Evolutionary conservation across 352 stramenopile genomes (phyloP).

Genomic region (Phytophthora macrochlamydospora): DNA sequence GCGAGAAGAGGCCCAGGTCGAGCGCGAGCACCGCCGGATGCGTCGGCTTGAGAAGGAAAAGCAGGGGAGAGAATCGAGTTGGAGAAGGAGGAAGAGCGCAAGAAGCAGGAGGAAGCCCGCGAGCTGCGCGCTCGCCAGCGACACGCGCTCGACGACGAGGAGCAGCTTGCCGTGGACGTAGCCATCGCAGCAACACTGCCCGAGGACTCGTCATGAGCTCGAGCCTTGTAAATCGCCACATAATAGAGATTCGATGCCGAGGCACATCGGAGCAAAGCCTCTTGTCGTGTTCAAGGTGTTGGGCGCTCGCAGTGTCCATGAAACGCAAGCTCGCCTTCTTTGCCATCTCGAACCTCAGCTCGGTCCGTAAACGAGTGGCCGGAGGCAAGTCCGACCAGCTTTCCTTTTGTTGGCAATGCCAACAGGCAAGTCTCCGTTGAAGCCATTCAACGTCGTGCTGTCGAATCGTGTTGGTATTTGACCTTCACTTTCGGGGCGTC

Average conservation of each 20-base stretch:
- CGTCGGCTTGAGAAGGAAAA: constrained; percentile 71
- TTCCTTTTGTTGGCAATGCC: too few species aligned
- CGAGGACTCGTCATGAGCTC: constrained; percentile 1
- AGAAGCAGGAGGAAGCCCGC: constrained; percentile 56
- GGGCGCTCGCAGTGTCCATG: not conserved
- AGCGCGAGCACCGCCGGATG: constrained; percentile 61
- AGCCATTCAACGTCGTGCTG: not conserved
- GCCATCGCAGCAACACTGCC: not conserved
- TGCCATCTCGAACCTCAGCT: not conserved
- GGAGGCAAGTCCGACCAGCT: not conserved
- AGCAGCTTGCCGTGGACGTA: constrained; percentile 13
- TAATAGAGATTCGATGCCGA: not conserved
- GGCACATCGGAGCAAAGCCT: not conserved
- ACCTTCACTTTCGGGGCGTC: not conserved
- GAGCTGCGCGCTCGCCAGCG: constrained; percentile 59
- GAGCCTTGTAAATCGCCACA: not conserved
- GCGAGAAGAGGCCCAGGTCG: constrained; percentile 49
- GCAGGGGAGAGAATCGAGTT: constrained; percentile 48
- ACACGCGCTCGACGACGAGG: constrained; percentile 27
- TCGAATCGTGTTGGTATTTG: not conserved
- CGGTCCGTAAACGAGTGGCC: too few species aligned
- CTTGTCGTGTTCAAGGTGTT: constrained; percentile 1
- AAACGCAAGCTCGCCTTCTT: not conserved
- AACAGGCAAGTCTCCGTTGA: not conserved
- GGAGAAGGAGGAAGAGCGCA: constrained; percentile 43